Conservation (phyloP, 306 rosid species). For the Chamaecrista fasciculata region DNA sequence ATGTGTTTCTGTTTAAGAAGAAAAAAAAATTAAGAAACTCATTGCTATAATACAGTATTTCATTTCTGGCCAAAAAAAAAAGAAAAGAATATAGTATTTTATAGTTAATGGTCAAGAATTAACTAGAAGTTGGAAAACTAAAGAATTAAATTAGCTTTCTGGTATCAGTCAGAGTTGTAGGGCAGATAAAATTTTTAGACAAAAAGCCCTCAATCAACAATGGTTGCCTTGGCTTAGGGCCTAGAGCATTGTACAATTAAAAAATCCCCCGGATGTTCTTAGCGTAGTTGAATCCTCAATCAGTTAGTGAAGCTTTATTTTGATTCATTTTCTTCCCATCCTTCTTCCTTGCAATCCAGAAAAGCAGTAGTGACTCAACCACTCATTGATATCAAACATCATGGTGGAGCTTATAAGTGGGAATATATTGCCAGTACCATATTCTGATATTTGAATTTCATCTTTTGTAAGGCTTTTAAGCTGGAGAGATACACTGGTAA, state of each 20-base stretch:
- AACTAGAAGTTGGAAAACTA: conserved; percentile 4
- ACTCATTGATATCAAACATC: neutral
- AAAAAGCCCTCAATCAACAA: conserved; percentile 3
- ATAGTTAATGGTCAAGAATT: neutral
- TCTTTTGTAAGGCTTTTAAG: conserved; percentile 9
- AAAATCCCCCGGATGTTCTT: conserved; percentile 7
- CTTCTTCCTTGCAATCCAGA: conserved; percentile 4
- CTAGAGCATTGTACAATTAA: conserved; percentile 10
- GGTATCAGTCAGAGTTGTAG: neutral
- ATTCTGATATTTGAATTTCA: conserved; percentile 3
- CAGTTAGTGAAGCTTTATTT: conserved; percentile 8
- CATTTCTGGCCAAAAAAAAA: too few relatives aligned
- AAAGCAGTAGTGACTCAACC: conserved; percentile 6
- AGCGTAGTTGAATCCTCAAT: conserved; percentile 12
- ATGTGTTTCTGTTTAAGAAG: neutral
- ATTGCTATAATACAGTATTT: neutral
- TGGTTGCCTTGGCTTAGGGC: conserved; percentile 1
- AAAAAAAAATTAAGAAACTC: neutral
- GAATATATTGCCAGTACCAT: conserved; percentile 15
- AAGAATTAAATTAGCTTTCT: neutral
- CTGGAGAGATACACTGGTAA: neutral
- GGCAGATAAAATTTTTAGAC: conserved; percentile 1
- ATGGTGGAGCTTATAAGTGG: neutral
- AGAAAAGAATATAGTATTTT: neutral
- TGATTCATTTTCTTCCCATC: neutral